phyloP scores from a whole-genome alignment of 2,329 filamentous ascomycete genomes.

The Dryadomyces sulphureus region DNA sequence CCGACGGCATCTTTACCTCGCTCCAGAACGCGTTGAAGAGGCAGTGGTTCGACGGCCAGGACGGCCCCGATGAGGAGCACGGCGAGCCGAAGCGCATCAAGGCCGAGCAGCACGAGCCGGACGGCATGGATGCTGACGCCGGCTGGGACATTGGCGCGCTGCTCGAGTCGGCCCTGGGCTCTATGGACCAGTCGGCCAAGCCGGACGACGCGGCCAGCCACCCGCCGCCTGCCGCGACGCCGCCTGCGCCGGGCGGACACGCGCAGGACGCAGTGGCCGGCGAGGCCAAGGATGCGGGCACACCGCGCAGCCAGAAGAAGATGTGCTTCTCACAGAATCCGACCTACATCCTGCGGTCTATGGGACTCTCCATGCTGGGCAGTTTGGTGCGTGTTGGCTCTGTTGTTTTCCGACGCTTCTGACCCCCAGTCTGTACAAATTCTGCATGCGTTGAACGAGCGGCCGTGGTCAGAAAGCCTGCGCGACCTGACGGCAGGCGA shows the following conservation, averaged over 20 bases:
- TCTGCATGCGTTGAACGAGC: conserved; percentile 20
- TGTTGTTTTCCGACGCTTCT: background rate
- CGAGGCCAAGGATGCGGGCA: too few relatives aligned
- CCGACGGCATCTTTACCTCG: conserved; percentile 4
- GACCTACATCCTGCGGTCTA: conserved; percentile 19
- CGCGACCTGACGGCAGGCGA: conserved; percentile 15
- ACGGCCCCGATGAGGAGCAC: background rate
- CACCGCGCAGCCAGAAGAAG: conserved; percentile 14
- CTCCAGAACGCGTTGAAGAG: conserved; percentile 14
- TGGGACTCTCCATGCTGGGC: conserved; percentile 20
- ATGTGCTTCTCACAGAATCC: conserved; percentile 20
- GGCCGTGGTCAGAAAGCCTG: conserved; percentile 16
- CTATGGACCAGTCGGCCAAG: background rate
- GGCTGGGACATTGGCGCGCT: conserved; percentile 16
- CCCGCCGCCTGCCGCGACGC: too few relatives aligned
- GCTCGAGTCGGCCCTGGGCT: conserved; percentile 16
- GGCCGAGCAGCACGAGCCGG: conserved; percentile 8
- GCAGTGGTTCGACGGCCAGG: conserved; percentile 10
- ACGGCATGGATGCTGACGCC: background rate
- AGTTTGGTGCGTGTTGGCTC: conserved; percentile 14
- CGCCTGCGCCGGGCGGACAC: background rate
- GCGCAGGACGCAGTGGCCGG: too few relatives aligned
- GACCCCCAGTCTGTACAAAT: conserved; percentile 20
- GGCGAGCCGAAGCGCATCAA: conserved; percentile 13
- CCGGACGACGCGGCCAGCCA: background rate